These are phyloP conservation scores for Nigrospora oryzae DNA, from an alignment of 2,329 filamentous ascomycete genomes.

Conservation along the genomic window DNA sequence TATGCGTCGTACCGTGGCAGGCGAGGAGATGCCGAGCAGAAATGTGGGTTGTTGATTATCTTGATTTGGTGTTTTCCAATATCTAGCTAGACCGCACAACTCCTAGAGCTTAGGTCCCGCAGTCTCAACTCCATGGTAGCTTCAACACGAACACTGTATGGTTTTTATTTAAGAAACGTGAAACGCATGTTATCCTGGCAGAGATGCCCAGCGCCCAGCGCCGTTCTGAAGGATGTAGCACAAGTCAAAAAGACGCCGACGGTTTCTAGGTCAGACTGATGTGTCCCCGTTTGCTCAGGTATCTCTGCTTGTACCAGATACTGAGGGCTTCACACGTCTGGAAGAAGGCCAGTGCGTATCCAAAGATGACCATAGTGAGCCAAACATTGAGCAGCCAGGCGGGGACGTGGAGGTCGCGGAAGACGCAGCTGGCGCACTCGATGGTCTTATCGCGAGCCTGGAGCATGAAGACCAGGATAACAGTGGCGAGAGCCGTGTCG, in stretches of 20 bases:
- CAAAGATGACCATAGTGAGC: slow-evolving; percentile 1
- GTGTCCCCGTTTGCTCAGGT: slow-evolving; percentile 4
- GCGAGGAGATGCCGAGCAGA: too few species aligned
- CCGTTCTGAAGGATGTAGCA: too few species aligned
- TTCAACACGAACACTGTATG: too few species aligned
- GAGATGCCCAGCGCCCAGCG: too few species aligned
- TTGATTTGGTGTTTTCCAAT: too few species aligned
- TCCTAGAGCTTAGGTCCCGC: too few species aligned
- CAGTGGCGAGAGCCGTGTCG: slow-evolving; percentile 3
- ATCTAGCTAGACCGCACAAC: too few species aligned
- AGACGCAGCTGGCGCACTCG: slow-evolving; percentile 2
- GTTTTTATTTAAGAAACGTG: too few species aligned
- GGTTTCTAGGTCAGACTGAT: slow-evolving; percentile 4
- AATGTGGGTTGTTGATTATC: too few species aligned
- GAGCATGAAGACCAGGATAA: slow-evolving; percentile 3
- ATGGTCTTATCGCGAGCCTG: not conserved
- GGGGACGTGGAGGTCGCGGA: not conserved
- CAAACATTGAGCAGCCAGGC: slow-evolving; percentile 4
- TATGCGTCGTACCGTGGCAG: too few species aligned
- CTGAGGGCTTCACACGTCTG: slow-evolving; percentile 4
- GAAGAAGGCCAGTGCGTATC: slow-evolving; percentile 1
- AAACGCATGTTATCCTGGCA: too few species aligned
- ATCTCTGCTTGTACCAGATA: slow-evolving; percentile 5
- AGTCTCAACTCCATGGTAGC: too few species aligned
- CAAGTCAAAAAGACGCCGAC: not conserved